These are phyloP conservation scores for Phytophthora litchii DNA, from an alignment of 352 stramenopile species.

Conservation along the genomic window DNA sequence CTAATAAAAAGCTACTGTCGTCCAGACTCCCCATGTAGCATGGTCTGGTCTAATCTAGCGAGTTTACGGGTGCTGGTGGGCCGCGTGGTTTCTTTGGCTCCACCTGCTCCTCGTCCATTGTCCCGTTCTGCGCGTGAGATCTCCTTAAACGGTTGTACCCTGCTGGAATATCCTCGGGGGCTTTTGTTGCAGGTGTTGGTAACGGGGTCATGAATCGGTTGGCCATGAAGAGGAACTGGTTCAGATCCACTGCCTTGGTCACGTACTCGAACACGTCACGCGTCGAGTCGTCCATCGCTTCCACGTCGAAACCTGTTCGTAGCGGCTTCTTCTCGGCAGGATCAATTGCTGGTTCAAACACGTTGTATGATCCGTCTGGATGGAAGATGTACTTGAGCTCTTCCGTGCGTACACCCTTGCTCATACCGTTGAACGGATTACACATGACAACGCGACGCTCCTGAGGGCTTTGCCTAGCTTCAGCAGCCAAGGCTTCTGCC, in stretches of 20 bases:
- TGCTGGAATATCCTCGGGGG: neutral
- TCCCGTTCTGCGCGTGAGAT: conserved; percentile 21
- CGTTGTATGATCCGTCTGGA: conserved; percentile 65
- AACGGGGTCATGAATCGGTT: conserved; percentile 62
- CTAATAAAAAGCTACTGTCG: conserved; percentile 35
- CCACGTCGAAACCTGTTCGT: conserved; percentile 61
- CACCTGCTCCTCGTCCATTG: conserved; percentile 19
- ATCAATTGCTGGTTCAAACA: conserved; percentile 61
- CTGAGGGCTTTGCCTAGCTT: conserved; percentile 25
- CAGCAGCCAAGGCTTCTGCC: conserved; percentile 15
- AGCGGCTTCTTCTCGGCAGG: conserved; percentile 57
- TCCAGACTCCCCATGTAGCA: conserved; percentile 14
- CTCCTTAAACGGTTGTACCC: conserved; percentile 19
- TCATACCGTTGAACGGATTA: conserved; percentile 77
- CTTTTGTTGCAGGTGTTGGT: conserved; percentile 1
- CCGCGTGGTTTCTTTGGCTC: conserved; percentile 28
- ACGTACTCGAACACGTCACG: conserved; percentile 55
- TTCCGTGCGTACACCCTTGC: conserved; percentile 67
- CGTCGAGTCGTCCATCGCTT: conserved; percentile 60
- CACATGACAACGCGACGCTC: conserved; percentile 66
- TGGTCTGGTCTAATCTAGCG: conserved; percentile 36
- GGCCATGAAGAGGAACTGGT: conserved; percentile 74
- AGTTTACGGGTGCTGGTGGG: conserved; percentile 23
- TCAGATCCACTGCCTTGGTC: conserved; percentile 63
- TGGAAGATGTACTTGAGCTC: conserved; percentile 80